These are phyloP conservation scores for Exophiala calicioides DNA, from an alignment of 2,329 filamentous ascomycete species.

Conservation along the genomic window DNA sequence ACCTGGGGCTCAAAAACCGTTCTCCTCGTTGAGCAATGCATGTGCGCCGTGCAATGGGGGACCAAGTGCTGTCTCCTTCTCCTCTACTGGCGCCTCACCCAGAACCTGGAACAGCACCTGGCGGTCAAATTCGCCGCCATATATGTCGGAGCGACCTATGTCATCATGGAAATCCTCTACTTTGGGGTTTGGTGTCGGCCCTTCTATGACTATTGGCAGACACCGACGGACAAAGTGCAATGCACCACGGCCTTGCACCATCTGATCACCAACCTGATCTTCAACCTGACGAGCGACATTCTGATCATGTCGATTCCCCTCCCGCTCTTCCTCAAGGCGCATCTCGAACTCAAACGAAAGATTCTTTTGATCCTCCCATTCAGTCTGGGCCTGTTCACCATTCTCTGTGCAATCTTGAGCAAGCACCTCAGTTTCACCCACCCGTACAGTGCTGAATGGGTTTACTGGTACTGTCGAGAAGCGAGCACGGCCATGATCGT, in stretches of 20 bases:
- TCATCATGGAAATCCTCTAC: conserved; percentile 54
- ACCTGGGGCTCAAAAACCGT: conserved; percentile 58
- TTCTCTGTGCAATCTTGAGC: conserved; percentile 61
- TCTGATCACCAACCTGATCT: conserved; percentile 50
- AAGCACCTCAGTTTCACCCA: conserved; percentile 63
- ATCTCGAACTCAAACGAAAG: conserved; percentile 50
- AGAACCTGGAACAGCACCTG: conserved; percentile 39
- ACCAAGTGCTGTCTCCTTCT: conserved; percentile 57
- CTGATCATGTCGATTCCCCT: conserved; percentile 50
- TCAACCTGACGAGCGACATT: conserved; percentile 52
- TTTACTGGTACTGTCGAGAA: conserved; percentile 63
- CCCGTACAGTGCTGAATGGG: conserved; percentile 58
- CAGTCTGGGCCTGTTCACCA: conserved; percentile 57
- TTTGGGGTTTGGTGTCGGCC: conserved; percentile 58
- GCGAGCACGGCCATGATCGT: conserved; percentile 61
- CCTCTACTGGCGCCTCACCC: conserved; percentile 56
- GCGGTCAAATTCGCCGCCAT: conserved; percentile 42
- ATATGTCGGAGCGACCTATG: conserved; percentile 49
- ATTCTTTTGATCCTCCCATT: conserved; percentile 58
- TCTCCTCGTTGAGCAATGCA: conserved; percentile 56
- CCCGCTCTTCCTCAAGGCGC: conserved; percentile 47
- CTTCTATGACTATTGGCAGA: conserved; percentile 54
- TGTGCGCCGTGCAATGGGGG: conserved; percentile 54
- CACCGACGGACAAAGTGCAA: conserved; percentile 47
- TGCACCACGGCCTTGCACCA: conserved; percentile 52